phyloP scores from a whole-genome alignment of 1,284 basidiomycete species.

The Coniferiporia weirii region DNA sequence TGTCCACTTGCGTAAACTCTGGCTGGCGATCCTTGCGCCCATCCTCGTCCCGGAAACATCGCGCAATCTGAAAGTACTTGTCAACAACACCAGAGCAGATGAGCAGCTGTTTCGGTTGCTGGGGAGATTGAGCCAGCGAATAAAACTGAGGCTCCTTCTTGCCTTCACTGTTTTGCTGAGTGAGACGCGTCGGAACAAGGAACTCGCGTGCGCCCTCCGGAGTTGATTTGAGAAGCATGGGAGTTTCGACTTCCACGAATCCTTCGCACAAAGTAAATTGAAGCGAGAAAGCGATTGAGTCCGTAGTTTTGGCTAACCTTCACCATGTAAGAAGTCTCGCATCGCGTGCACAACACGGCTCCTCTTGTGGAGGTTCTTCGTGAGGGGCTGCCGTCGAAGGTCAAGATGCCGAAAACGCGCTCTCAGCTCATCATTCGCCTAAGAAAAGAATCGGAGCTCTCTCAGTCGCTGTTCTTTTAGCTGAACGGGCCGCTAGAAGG shows the following conservation, averaged over 20 bases:
- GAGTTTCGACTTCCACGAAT: constrained; percentile 92
- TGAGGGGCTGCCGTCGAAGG: constrained; percentile 67
- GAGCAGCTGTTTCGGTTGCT: constrained; percentile 93
- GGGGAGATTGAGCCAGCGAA: constrained; percentile 90
- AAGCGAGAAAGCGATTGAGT: constrained; percentile 17
- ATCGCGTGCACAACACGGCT: constrained; percentile 77
- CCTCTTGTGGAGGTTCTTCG: constrained; percentile 75
- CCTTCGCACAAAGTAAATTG: constrained; percentile 36
- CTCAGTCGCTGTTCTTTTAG: neutral
- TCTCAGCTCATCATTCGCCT: constrained; percentile 85
- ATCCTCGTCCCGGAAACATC: constrained; percentile 94
- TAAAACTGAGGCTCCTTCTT: constrained; percentile 60
- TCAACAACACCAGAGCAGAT: constrained; percentile 89
- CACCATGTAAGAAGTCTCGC: constrained; percentile 67
- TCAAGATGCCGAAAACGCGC: constrained; percentile 86
- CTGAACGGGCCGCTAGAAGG: constrained; percentile 19
- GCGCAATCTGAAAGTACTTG: constrained; percentile 88
- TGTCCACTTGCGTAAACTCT: constrained; percentile 94
- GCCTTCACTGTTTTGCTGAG: constrained; percentile 16
- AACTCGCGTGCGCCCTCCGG: constrained; percentile 95
- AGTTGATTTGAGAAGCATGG: constrained; percentile 86
- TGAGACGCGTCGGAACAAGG: constrained; percentile 80
- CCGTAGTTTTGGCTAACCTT: constrained; percentile 43
- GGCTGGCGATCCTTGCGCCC: constrained; percentile 92
- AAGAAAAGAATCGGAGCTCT: constrained; percentile 9